phyloP scores from a whole-genome alignment of 306 rosid genomes.

The Fragaria iinumae region DNA sequence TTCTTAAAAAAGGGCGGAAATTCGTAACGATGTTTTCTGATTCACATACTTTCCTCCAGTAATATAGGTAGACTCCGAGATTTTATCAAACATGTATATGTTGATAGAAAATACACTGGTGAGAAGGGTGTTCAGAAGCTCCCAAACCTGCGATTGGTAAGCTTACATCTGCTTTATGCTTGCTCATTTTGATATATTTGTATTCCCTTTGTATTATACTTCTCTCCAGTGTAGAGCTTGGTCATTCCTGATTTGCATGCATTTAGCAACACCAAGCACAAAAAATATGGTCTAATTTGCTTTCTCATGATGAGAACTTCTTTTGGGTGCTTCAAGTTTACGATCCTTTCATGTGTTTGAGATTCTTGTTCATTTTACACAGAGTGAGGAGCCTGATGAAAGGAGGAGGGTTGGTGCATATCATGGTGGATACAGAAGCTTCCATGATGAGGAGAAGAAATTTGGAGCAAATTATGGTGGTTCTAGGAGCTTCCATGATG shows the following conservation, averaged over 20 bases:
- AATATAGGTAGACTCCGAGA: conserved; percentile 62
- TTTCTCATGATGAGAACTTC: neutral
- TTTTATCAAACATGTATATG: conserved; percentile 69
- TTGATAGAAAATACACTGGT: conserved; percentile 62
- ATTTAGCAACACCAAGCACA: neutral
- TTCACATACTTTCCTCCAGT: conserved; percentile 46
- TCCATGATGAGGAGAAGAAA: conserved; percentile 15
- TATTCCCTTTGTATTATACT: neutral
- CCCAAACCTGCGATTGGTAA: conserved; percentile 64
- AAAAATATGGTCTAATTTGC: conserved; percentile 1
- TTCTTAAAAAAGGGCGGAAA: neutral
- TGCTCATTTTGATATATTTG: conserved; percentile 2
- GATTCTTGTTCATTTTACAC: conserved; percentile 33
- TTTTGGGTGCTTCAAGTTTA: conserved; percentile 4
- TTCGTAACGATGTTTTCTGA: conserved; percentile 29
- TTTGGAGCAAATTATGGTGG: conserved; percentile 17
- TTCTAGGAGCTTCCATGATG: conserved; percentile 22
- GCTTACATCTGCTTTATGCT: conserved; percentile 6
- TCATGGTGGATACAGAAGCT: conserved; percentile 34
- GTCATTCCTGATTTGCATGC: neutral
- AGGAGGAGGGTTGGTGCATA: conserved; percentile 33
- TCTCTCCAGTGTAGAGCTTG: neutral
- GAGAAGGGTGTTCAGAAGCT: conserved; percentile 46
- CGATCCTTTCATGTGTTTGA: neutral
- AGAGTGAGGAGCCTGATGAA: conserved; percentile 47